phyloP scores from a whole-genome alignment of 2,329 filamentous ascomycete genomes.

The Alternaria sp. region DNA sequence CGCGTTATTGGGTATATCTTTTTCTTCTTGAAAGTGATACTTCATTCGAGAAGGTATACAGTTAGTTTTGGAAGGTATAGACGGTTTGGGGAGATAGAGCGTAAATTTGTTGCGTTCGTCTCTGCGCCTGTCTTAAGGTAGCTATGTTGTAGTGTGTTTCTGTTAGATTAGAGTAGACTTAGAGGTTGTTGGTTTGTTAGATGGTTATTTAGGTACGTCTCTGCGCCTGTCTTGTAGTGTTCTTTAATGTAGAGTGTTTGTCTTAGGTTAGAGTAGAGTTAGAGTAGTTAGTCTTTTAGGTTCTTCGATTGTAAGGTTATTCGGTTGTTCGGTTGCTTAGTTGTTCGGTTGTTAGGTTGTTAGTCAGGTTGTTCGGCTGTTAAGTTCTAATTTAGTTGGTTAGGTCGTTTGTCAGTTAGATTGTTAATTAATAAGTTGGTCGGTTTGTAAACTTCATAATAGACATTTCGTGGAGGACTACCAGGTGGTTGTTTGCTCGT shows the following conservation, averaged over 20 bases:
- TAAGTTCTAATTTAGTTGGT: background rate
- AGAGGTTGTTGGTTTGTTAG: too few species aligned
- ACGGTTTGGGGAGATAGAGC: background rate
- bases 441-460: background rate
- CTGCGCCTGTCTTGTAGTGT: too few species aligned
- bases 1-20: background rate
- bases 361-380: background rate
- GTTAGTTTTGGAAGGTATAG: background rate
- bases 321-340: too few species aligned
- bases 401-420: background rate
- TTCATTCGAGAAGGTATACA: background rate
- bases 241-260: too few species aligned
- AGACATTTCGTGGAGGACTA: background rate
- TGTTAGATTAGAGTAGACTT: background rate
- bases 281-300: background rate
- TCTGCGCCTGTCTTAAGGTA: background rate
- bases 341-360: background rate
- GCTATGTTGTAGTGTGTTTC: background rate
- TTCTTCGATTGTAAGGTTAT: background rate
- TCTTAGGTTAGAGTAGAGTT: background rate
- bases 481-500: accelerated
- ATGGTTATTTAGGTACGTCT: too few species aligned
- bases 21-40: background rate
- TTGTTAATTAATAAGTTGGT: background rate
- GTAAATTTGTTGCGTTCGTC: background rate